Evolutionary conservation across 208 protist genomes (phyloP).

Genomic region (Crithidia fasciculata): DNA sequence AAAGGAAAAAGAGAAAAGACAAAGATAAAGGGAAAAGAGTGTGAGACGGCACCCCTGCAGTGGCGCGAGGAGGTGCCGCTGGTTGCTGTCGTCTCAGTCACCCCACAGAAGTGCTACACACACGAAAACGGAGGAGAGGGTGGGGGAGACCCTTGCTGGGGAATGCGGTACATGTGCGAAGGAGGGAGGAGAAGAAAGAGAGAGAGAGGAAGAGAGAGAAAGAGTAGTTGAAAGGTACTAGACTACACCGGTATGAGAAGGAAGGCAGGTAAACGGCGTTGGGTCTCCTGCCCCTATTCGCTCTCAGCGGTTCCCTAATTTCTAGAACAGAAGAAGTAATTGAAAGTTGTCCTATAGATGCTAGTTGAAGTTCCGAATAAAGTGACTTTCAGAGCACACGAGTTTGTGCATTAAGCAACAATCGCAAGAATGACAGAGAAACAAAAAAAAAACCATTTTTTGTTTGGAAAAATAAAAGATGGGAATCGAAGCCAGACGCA

Average conservation of each 20-base stretch:
- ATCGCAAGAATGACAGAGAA: too few species aligned
- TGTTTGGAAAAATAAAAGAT: neutral
- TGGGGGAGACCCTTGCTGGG: too few species aligned
- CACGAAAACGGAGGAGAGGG: neutral
- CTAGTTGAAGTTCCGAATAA: too few species aligned
- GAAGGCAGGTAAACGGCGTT: neutral
- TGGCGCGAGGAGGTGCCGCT: neutral
- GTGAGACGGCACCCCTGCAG: neutral
- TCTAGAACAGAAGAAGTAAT: too few species aligned
- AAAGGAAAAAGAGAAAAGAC: neutral
- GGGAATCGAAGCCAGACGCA: neutral
- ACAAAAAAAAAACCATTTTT: too few species aligned
- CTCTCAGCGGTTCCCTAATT: too few species aligned
- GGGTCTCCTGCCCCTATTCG: too few species aligned
- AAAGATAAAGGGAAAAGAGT: neutral
- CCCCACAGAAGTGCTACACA: neutral
- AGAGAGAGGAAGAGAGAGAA: neutral
- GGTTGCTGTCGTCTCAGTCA: neutral
- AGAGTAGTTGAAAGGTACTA: neutral
- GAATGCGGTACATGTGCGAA: neutral
- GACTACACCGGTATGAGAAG: neutral
- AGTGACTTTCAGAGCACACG: too few species aligned
- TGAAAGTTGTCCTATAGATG: too few species aligned
- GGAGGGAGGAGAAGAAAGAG: neutral
- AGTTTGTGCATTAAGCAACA: too few species aligned